These are phyloP conservation scores for Lachancea meyersii DNA, from an alignment of 805 yeast species.

Conservation along the genomic window DNA sequence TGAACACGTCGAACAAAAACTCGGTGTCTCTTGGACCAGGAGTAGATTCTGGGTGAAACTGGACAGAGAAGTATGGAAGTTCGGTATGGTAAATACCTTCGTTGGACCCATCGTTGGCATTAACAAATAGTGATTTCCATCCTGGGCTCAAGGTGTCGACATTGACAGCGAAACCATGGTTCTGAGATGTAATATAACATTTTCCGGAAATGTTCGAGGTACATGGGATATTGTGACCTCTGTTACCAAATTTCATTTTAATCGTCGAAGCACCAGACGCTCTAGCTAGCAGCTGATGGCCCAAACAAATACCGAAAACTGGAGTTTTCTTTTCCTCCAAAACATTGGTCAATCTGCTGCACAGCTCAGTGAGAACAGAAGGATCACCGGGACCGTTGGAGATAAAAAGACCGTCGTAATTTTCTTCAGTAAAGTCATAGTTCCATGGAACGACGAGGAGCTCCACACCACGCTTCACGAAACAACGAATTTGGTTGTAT, in stretches of 20 bases:
- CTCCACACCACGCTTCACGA: slow-evolving; percentile 93
- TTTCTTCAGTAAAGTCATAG: slow-evolving; percentile 71
- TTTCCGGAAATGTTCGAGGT: slow-evolving; percentile 84
- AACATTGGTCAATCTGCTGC: slow-evolving; percentile 50
- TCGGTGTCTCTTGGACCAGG: slow-evolving; percentile 99
- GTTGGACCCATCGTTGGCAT: slow-evolving; percentile 94
- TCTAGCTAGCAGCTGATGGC: slow-evolving; percentile 93
- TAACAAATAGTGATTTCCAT: slow-evolving; percentile 92
- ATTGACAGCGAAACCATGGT: slow-evolving; percentile 98
- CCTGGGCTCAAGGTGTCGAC: slow-evolving; percentile 61
- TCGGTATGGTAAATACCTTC: slow-evolving; percentile 93
- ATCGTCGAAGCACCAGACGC: slow-evolving; percentile 91
- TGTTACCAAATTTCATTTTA: slow-evolving; percentile 95
- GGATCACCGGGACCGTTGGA: slow-evolving; percentile 99
- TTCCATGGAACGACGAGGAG: slow-evolving; percentile 94
- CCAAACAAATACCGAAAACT: slow-evolving; percentile 95
- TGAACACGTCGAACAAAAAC: slow-evolving; percentile 89
- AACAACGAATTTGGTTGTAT: slow-evolving; percentile 95
- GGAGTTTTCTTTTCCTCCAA: slow-evolving; percentile 71
- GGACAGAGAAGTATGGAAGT: slow-evolving; percentile 92
- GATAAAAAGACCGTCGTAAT: slow-evolving; percentile 90
- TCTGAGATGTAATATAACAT: slow-evolving; percentile 97
- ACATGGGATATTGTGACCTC: slow-evolving; percentile 98
- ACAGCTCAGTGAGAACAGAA: slow-evolving; percentile 66
- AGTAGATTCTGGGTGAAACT: slow-evolving; percentile 98